These are phyloP conservation scores for Bretziella fagacearum DNA, from an alignment of 2,329 filamentous ascomycete genomes.

Conservation along the genomic window DNA sequence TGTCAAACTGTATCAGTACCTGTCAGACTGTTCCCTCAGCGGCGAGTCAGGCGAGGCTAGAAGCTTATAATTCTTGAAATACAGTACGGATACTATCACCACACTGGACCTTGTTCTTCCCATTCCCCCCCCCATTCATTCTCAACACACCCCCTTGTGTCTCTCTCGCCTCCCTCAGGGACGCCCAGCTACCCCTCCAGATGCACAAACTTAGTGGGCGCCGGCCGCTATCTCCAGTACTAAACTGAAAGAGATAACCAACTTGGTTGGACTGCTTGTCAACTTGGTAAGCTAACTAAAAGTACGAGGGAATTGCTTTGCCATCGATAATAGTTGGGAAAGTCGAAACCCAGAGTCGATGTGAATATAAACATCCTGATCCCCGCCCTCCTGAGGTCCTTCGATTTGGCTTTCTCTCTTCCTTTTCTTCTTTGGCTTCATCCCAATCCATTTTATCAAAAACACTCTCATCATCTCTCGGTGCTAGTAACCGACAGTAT, in stretches of 20 bases:
- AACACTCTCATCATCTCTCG: slow-evolving; percentile 1
- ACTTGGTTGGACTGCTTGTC: no score
- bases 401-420: slow-evolving; percentile 2
- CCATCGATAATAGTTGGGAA: background rate
- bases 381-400: slow-evolving; percentile 1
- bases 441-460: slow-evolving; percentile 8
- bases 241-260: background rate
- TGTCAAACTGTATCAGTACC: no score
- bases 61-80: no score
- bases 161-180: slow-evolving; percentile 1
- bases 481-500: slow-evolving; percentile 7
- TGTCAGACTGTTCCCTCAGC: no score
- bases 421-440: slow-evolving; percentile 11
- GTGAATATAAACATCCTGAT: slow-evolving; percentile 12
- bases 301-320: no score
- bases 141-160: background rate
- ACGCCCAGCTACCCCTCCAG: slow-evolving; percentile 4
- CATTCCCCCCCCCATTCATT: background rate
- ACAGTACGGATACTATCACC: no score
- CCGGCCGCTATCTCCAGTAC: slow-evolving; percentile 1
- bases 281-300: no score
- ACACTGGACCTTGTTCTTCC: no score
- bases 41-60: no score
- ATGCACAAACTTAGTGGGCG: background rate
- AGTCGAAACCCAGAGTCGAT: background rate